A percentile compares a stretch with the other conserved stretches of the same genome.
These are phyloP conservation scores for Wickerhamomyces canadensis DNA, from an alignment of 805 yeast species.

Conservation along the genomic window DNA sequence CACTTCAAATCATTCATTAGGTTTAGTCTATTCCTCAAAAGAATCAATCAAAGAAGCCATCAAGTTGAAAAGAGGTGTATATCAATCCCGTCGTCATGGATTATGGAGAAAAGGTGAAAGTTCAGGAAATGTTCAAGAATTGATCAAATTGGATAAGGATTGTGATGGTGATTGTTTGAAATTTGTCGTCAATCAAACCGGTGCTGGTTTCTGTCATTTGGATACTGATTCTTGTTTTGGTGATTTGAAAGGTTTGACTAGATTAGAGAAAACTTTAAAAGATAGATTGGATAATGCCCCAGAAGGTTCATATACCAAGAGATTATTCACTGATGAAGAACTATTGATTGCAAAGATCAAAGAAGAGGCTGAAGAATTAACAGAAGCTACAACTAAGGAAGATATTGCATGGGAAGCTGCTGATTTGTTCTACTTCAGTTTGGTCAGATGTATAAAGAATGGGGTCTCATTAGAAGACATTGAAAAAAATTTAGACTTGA, in stretches of 20 bases:
- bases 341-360: constrained; percentile 80
- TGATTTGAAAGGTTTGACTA: constrained; percentile 55
- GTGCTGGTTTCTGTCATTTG: constrained; percentile 90
- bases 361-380: constrained; percentile 95
- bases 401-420: constrained; percentile 97
- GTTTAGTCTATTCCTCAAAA: constrained; percentile 84
- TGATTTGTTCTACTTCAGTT: constrained; percentile 74
- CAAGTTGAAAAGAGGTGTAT: constrained; percentile 79
- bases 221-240: constrained; percentile 81
- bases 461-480: constrained; percentile 80
- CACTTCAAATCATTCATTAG: constrained; percentile 63
- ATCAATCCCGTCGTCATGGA: constrained; percentile 88
- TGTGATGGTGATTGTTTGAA: constrained; percentile 92
- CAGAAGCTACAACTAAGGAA: constrained; percentile 66
- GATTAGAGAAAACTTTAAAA: constrained; percentile 60
- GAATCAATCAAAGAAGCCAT: constrained; percentile 82
- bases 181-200: constrained; percentile 79
- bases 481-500: constrained; percentile 77
- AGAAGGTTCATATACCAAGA: constrained; percentile 88
- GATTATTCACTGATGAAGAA: constrained; percentile 74
- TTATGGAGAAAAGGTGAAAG: constrained; percentile 96
- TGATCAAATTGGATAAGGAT: constrained; percentile 64
- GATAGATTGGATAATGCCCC: constrained; percentile 70
- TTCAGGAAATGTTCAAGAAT: constrained; percentile 89
- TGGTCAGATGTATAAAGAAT: constrained; percentile 65